A percentile compares a stretch with the other conserved stretches of the same genome.
These are phyloP conservation scores for Leishmania major DNA, from an alignment of 208 protist species.

Conservation along the genomic window DNA sequence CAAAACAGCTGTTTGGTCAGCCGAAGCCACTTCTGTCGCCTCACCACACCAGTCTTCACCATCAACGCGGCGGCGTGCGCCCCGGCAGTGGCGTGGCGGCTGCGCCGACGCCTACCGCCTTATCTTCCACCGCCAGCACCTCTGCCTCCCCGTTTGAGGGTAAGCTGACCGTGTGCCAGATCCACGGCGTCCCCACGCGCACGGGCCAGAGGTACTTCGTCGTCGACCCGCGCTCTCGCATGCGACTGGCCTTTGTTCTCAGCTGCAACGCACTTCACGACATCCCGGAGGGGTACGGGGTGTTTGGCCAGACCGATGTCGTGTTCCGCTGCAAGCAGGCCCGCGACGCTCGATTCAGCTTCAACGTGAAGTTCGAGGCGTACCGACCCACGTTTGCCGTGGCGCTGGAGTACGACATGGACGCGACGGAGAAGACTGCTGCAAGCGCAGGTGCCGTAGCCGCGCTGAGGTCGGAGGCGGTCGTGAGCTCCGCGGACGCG, in stretches of 20 bases:
- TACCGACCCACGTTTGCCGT: constrained; percentile 71
- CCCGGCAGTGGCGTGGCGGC: background rate
- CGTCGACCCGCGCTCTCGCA: constrained; percentile 75
- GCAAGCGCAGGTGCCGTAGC: background rate
- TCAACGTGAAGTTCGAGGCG: constrained; percentile 63
- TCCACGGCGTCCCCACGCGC: constrained; percentile 61
- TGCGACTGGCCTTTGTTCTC: constrained; percentile 79
- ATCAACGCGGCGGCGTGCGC: constrained; percentile 18
- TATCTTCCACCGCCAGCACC: constrained; percentile 2
- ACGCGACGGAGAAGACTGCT: constrained; percentile 9
- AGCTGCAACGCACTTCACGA: constrained; percentile 48
- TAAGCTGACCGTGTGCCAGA: constrained; percentile 69
- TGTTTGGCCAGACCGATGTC: constrained; percentile 70
- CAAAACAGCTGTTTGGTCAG: background rate
- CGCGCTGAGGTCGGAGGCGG: constrained; percentile 5
- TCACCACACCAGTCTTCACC: constrained; percentile 6
- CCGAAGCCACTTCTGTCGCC: background rate
- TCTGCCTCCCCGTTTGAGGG: constrained; percentile 52
- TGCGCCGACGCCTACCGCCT: background rate
- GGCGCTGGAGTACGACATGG: constrained; percentile 39
- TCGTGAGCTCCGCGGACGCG: background rate
- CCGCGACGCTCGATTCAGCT: constrained; percentile 75
- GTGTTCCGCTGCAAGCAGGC: constrained; percentile 88
- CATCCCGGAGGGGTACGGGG: constrained; percentile 40
- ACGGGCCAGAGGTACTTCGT: constrained; percentile 75